Percentiles rank a stretch among this genome's conserved stretches.
These are phyloP conservation scores for Naganishia sp. DNA, from an alignment of 1,284 basidiomycete genomes.

Conservation along the genomic window DNA sequence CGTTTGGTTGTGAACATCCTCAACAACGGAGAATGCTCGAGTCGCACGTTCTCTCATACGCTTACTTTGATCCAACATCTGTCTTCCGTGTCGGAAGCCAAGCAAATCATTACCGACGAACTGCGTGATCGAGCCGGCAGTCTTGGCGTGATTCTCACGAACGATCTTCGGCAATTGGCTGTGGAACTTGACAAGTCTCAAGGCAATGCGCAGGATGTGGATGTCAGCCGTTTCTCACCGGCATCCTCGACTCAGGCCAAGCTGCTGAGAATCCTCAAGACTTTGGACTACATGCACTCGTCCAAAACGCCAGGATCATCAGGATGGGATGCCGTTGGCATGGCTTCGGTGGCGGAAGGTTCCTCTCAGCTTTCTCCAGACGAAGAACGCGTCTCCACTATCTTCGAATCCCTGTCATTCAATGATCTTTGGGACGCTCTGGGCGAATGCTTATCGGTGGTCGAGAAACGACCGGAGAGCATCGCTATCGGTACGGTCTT, in stretches of 20 bases:
- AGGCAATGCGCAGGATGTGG: constrained; percentile 61
- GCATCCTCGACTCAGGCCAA: constrained; percentile 91
- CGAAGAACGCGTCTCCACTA: constrained; percentile 75
- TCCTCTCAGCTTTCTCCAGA: constrained; percentile 56
- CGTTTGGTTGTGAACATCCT: constrained; percentile 90
- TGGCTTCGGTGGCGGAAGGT: constrained; percentile 39
- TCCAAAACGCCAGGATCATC: constrained; percentile 36
- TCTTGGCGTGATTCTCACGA: constrained; percentile 71
- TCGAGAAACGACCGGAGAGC: constrained; percentile 75
- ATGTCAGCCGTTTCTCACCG: constrained; percentile 81
- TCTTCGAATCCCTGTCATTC: constrained; percentile 87
- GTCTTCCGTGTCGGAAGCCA: constrained; percentile 79
- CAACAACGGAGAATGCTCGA: constrained; percentile 92
- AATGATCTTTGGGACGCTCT: constrained; percentile 80
- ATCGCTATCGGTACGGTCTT: constrained; percentile 88
- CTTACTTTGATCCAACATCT: constrained; percentile 85
- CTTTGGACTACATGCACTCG: constrained; percentile 91
- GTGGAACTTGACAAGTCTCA: constrained; percentile 63
- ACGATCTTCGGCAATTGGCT: constrained; percentile 75
- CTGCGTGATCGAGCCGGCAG: constrained; percentile 79
- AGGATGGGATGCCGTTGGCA: constrained; percentile 30
- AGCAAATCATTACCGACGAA: constrained; percentile 83
- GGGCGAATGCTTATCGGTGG: constrained; percentile 76
- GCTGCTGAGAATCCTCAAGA: constrained; percentile 86
- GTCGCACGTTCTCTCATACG: constrained; percentile 87